Evolutionary conservation across 1,284 basidiomycete species (phyloP).

Genomic region (Boletellus dicymbophilus): DNA sequence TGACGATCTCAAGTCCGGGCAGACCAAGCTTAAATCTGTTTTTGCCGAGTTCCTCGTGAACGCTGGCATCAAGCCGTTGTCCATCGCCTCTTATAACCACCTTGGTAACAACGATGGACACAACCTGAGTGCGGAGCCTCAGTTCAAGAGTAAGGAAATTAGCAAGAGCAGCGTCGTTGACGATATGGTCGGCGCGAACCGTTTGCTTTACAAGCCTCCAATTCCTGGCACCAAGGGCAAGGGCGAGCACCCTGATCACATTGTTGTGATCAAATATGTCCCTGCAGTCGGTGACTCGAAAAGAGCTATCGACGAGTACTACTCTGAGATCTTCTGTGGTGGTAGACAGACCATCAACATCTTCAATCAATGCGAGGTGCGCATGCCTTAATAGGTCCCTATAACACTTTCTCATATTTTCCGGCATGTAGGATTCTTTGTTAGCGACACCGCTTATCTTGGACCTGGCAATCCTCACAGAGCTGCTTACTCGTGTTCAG

Average conservation of each 20-base stretch:
- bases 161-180: conserved; percentile 97
- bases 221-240: conserved; percentile 66
- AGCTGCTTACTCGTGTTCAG: conserved; percentile 91
- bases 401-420: conserved; percentile 13
- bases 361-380: conserved; percentile 93
- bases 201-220: conserved; percentile 85
- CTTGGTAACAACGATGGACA: conserved; percentile 98
- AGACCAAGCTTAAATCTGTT: conserved; percentile 95
- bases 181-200: conserved; percentile 95
- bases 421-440: conserved; percentile 74
- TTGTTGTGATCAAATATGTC: conserved; percentile 95
- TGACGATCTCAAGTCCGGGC: conserved; percentile 96
- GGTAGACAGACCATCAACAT: conserved; percentile 87
- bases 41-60: conserved; percentile 98
- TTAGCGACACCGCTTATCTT: conserved; percentile 96
- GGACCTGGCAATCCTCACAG: conserved; percentile 92
- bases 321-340: conserved; percentile 89
- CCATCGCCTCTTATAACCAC: conserved; percentile 98
- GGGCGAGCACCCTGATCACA: conserved; percentile 96
- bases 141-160: conserved; percentile 99
- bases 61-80: conserved; percentile 97
- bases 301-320: conserved; percentile 98
- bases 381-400: conserved; percentile 17
- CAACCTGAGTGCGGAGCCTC: conserved; percentile 89
- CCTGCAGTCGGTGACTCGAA: conserved; percentile 97